Percentiles rank a stretch among this genome's conserved stretches.
Evolutionary conservation across 1,139 yeast species (phyloP).

Genomic region (Debaryomycetaceae sp.): DNA sequence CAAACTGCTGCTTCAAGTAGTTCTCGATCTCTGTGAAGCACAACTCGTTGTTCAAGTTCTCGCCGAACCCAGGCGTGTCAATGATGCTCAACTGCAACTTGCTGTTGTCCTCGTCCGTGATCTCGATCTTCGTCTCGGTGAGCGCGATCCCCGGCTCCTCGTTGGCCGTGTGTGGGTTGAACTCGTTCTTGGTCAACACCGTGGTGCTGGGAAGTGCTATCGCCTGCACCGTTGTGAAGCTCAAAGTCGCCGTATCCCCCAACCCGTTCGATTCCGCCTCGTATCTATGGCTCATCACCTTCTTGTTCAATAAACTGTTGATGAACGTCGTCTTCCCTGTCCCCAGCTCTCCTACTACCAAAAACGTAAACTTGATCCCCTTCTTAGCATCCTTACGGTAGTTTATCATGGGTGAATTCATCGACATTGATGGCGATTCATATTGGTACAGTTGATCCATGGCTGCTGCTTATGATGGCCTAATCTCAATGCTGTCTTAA

Average conservation of each 20-base stretch:
- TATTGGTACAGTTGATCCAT: conserved; percentile 29
- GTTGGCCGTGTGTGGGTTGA: conserved; percentile 41
- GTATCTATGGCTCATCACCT: conserved; percentile 57
- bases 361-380: conserved; percentile 77
- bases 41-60: conserved; percentile 60
- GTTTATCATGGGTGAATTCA: conserved; percentile 46
- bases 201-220: conserved; percentile 49
- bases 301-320: conserved; percentile 66
- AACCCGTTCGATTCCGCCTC: conserved; percentile 24
- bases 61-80: conserved; percentile 81
- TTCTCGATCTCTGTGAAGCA: conserved; percentile 68
- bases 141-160: conserved; percentile 61
- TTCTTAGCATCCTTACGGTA: conserved; percentile 73
- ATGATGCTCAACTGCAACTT: conserved; percentile 59
- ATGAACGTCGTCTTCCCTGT: conserved; percentile 86
- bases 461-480: background rate
- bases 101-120: conserved; percentile 75
- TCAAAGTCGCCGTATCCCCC: conserved; percentile 46
- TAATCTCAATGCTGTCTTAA: background rate
- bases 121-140: conserved; percentile 67
- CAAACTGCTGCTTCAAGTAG: conserved; percentile 85
- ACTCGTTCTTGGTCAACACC: conserved; percentile 39
- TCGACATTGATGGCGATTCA: conserved; percentile 33
- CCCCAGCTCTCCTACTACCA: conserved; percentile 85
- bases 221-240: conserved; percentile 49